These are phyloP conservation scores for Umbelopsis ramanniana DNA, from an alignment of 192 early-diverging fungal species.

Conservation along the genomic window DNA sequence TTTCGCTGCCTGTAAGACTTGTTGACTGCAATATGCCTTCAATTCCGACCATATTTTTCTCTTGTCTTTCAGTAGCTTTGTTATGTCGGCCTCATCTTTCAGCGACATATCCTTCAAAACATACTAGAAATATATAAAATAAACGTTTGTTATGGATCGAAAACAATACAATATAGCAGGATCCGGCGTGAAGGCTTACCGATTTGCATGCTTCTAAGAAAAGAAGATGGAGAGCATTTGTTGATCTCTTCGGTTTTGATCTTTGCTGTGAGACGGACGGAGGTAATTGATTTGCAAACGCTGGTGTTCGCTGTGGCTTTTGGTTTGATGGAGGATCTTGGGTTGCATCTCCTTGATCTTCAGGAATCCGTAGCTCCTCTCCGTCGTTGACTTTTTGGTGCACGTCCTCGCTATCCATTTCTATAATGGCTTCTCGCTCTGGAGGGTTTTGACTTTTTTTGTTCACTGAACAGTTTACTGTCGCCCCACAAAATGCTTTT, in stretches of 20 bases:
- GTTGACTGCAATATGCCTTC: not conserved
- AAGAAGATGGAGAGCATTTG: slow-evolving; percentile 29
- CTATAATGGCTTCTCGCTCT: not conserved
- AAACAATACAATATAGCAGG: no score
- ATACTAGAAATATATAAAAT: not conserved
- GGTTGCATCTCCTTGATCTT: not conserved
- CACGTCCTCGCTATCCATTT: not conserved
- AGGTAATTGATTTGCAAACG: slow-evolving; percentile 17
- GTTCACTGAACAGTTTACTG: no score
- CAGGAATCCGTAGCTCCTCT: not conserved
- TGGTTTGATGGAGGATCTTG: not conserved
- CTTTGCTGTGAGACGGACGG: slow-evolving; percentile 19
- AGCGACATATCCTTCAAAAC: slow-evolving; percentile 4
- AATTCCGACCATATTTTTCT: slow-evolving; percentile 20
- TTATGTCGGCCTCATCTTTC: slow-evolving; percentile 7
- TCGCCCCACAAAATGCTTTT: no score
- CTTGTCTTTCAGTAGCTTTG: slow-evolving; percentile 20
- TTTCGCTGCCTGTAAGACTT: slow-evolving; percentile 13
- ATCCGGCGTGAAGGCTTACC: not conserved
- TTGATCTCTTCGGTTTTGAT: slow-evolving; percentile 28
- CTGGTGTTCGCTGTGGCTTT: slow-evolving; percentile 16
- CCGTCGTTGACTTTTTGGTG: not conserved
- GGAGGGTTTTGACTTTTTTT: not conserved
- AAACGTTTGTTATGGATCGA: no score
- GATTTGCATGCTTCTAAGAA: slow-evolving; percentile 11